Percentiles rank a stretch among this genome's conserved stretches.
Conservation (phyloP, 805 yeast genomes). For the Saccharomycopsis fermentans region DNA sequence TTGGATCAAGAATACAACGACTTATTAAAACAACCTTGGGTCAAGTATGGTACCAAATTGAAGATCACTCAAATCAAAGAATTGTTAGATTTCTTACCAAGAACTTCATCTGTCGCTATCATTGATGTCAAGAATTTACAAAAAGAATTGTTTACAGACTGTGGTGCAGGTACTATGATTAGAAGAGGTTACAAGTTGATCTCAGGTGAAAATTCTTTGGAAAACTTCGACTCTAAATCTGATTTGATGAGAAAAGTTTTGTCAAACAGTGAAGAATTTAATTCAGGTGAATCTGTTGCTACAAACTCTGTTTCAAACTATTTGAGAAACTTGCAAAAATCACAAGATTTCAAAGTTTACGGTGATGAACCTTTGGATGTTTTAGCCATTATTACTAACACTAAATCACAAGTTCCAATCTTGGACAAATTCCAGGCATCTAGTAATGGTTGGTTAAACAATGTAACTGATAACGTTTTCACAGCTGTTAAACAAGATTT, state of each 20-base stretch:
- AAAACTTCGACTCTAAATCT: conserved; percentile 47
- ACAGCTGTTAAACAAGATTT: conserved; percentile 68
- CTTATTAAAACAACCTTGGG: conserved; percentile 91
- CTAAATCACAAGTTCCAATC: conserved; percentile 41
- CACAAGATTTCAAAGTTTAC: conserved; percentile 41
- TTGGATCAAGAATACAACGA: conserved; percentile 93
- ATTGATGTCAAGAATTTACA: conserved; percentile 91
- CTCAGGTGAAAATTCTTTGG: conserved; percentile 50
- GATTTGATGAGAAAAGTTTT: conserved; percentile 71
- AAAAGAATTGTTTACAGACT: conserved; percentile 94
- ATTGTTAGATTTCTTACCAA: conserved; percentile 83
- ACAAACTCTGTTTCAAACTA: conserved; percentile 71
- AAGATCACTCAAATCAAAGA: conserved; percentile 96
- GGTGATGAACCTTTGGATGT: conserved; percentile 97
- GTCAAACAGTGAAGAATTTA: conserved; percentile 64
- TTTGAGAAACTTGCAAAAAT: conserved; percentile 53
- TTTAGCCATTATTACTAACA: conserved; percentile 66
- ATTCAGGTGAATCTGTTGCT: conserved; percentile 34
- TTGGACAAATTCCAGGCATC: conserved; percentile 82
- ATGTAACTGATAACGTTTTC: conserved; percentile 92
- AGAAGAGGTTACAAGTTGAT: conserved; percentile 91
- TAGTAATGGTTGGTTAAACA: conserved; percentile 92
- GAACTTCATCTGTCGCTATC: conserved; percentile 96
- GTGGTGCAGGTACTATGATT: conserved; percentile 98
- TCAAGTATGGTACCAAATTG: conserved; percentile 94